Percentiles rank a stretch among this genome's conserved stretches.
phyloP scores from a whole-genome alignment of 805 yeast species.

The Candida saitoana region DNA sequence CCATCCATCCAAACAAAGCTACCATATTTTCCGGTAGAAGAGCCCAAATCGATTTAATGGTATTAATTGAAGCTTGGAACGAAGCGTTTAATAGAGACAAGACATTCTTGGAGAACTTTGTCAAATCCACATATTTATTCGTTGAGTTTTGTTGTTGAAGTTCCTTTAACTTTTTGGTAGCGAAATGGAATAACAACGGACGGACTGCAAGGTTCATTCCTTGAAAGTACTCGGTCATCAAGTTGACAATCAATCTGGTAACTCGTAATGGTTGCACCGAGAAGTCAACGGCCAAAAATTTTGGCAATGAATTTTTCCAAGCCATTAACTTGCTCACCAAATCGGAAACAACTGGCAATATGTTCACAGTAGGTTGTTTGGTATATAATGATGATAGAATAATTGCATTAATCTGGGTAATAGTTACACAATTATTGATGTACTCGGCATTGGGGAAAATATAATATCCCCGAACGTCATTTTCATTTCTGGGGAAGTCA shows the following conservation, averaged over 20 bases:
- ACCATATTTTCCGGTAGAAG: slow-evolving; percentile 73
- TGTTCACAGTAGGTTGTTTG: slow-evolving; percentile 71
- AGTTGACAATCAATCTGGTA: slow-evolving; percentile 63
- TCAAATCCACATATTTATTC: slow-evolving; percentile 58
- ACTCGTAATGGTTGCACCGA: slow-evolving; percentile 49
- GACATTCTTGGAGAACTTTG: slow-evolving; percentile 63
- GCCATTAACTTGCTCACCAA: slow-evolving; percentile 60
- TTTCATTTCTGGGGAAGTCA: slow-evolving; percentile 32
- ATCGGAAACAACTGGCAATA: slow-evolving; percentile 68
- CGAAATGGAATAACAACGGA: slow-evolving; percentile 73
- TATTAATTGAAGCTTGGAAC: slow-evolving; percentile 75
- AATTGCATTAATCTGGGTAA: slow-evolving; percentile 73
- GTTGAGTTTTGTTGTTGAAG: slow-evolving; percentile 33
- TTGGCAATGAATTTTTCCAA: slow-evolving; percentile 67
- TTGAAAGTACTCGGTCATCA: slow-evolving; percentile 80
- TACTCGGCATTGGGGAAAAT: slow-evolving; percentile 77
- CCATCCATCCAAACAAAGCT: slow-evolving; percentile 86
- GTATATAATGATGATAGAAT: slow-evolving; percentile 68
- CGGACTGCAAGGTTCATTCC: slow-evolving; percentile 77
- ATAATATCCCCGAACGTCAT: slow-evolving; percentile 60
- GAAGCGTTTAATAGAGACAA: slow-evolving; percentile 70
- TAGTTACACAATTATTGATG: slow-evolving; percentile 70
- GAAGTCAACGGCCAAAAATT: slow-evolving; percentile 62
- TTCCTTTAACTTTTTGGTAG: slow-evolving; percentile 58
- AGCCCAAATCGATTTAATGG: slow-evolving; percentile 71